Evolutionary conservation across 768 basidiomycete species (phyloP).

Genomic region (Serendipita sp.): DNA sequence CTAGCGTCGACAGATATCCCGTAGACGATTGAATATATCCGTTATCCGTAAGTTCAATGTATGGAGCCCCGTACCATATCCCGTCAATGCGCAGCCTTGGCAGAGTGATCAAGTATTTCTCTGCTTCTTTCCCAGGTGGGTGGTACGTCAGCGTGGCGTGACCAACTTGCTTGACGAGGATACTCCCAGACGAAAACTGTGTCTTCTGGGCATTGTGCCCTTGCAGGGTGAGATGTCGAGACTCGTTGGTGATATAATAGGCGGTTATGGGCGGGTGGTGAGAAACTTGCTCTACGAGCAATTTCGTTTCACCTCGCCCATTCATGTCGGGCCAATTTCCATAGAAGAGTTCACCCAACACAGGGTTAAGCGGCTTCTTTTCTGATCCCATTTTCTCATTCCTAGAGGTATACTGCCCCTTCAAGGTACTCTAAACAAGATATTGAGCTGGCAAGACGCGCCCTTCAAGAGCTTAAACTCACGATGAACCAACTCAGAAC

Average conservation of each 20-base stretch:
- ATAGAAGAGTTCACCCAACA: slow-evolving; percentile 72
- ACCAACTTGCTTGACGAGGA: slow-evolving; percentile 75
- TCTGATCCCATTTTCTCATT: slow-evolving; percentile 94
- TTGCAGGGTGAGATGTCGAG: slow-evolving; percentile 56
- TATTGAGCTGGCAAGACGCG: slow-evolving; percentile 7
- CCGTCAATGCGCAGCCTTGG: slow-evolving; percentile 88
- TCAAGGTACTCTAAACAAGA: slow-evolving; percentile 56
- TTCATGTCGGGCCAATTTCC: slow-evolving; percentile 67
- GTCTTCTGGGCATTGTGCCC: slow-evolving; percentile 96
- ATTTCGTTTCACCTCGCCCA: slow-evolving; percentile 60
- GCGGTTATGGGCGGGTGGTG: slow-evolving; percentile 86
- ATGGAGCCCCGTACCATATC: slow-evolving; percentile 66
- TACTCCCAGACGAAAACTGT: slow-evolving; percentile 53
- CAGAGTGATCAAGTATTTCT: slow-evolving; percentile 79
- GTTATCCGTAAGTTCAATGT: slow-evolving; percentile 77
- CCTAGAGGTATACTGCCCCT: slow-evolving; percentile 86
- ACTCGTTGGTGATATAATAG: slow-evolving; percentile 69
- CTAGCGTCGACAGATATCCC: slow-evolving; percentile 50
- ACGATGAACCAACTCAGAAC: slow-evolving; percentile 96
- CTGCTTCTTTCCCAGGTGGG: slow-evolving; percentile 36
- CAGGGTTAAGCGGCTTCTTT: slow-evolving; percentile 98
- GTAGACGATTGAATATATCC: slow-evolving; percentile 59
- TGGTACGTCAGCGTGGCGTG: slow-evolving; percentile 71
- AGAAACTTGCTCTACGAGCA: slow-evolving; percentile 90
- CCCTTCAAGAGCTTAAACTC: slow-evolving; percentile 20